Percentiles rank a stretch among this genome's conserved stretches.
phyloP scores from a whole-genome alignment of 805 yeast genomes.

The Myxozyma vanderwaltii region DNA sequence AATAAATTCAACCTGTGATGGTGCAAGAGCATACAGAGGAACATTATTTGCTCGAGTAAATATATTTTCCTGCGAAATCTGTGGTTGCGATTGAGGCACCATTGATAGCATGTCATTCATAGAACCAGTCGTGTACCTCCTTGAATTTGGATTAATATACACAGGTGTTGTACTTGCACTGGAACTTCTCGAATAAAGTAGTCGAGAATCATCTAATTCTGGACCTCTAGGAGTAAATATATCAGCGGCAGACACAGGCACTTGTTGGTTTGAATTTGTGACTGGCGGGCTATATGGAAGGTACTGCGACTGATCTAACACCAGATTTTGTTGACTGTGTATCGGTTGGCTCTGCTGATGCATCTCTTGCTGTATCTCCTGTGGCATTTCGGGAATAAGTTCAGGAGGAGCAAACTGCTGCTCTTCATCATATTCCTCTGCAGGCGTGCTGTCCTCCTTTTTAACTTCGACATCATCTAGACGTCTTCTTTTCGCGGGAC shows the following conservation, averaged over 20 bases:
- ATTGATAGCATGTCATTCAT: background rate
- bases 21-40: background rate
- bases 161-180: background rate
- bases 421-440: background rate
- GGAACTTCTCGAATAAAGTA: background rate
- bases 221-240: background rate
- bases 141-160: background rate
- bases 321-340: too few species aligned
- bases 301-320: background rate
- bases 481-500: background rate
- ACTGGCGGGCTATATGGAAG: too few species aligned
- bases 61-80: background rate
- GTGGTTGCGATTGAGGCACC: too few species aligned
- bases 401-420: too few species aligned
- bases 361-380: too few species aligned
- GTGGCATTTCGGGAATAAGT: too few species aligned
- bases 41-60: background rate
- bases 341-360: too few species aligned
- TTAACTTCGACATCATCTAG: background rate
- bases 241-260: background rate
- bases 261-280: background rate
- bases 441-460: background rate
- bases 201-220: background rate
- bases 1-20: background rate
- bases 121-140: conserved; percentile 17